Base-by-base conservation (phyloP, 1,284 basidiomycete species). In the Pseudozyma tsukubaensis region DNA sequence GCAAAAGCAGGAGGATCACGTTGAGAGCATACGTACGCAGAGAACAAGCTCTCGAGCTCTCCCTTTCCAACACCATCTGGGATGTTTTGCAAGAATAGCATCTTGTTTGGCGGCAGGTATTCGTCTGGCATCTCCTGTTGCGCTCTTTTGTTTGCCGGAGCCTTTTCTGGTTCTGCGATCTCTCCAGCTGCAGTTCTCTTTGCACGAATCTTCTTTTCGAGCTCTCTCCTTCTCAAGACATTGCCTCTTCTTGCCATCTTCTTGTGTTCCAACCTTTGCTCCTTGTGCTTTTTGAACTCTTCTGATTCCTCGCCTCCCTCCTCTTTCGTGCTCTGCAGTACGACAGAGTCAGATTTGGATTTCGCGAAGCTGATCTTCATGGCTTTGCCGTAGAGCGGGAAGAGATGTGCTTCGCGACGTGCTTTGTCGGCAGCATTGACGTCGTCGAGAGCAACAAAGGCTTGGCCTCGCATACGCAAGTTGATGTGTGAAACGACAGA, bases 51-150 rank as follows among this genome's bases (percentile, higher is more conserved):
- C 35, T 82, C 77, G 36, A 84, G 60, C 42, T 78, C 73, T 32
- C 74, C 78, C 42, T 74, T 72, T 43, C 70, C 67, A 2, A 79
- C 73, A 14, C 59, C 57, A 0, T 67, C 67, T 3, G 83, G 82
- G 19, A 84, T 72, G 37, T 80, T 78, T 87, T 99, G 96, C 74
- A 99, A 85, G 89, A 99, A 99, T 59, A 99, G 89, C 86, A 98
- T 96, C 85, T 94, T 94, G 91, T 99, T 99, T 35, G 96, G 96
- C 4, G 97, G 97, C 9, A 99, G 89, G 86, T 99, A 99, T 86
- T 99, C 96, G 91, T 99, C 96, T 35, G 97, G 95, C 92, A 98
- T 91, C 52, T 78, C 67, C 19, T 75, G 72, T 21, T 66, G 67
- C 45, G 59, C 44, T 45, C 59, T 69, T 53, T 67, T 79, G 63